These are phyloP conservation scores for Arthrobotrys pseudoclavata DNA, from an alignment of 2,329 filamentous ascomycete species.

Conservation along the genomic window DNA sequence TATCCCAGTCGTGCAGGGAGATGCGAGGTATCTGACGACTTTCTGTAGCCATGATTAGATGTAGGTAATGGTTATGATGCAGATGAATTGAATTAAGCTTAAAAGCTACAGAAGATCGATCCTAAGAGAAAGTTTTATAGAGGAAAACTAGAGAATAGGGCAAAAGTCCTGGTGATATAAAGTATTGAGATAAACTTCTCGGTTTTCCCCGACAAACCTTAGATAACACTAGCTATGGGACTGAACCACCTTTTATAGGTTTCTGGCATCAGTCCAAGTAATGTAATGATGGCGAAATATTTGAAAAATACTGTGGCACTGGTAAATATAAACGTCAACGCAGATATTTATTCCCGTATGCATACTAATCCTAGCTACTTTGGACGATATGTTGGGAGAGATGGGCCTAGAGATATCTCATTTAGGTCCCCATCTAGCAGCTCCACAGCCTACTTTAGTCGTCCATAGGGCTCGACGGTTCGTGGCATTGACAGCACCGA, in stretches of 20 bases:
- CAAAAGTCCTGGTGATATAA: slow-evolving; percentile 20
- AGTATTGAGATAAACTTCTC: slow-evolving; percentile 24
- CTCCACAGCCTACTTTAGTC: slow-evolving; percentile 30
- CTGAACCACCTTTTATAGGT: slow-evolving; percentile 42
- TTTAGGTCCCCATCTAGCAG: slow-evolving; percentile 22
- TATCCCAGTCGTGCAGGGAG: slow-evolving; percentile 71
- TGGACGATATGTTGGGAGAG: slow-evolving; percentile 17
- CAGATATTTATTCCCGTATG: slow-evolving; percentile 43
- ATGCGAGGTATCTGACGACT: slow-evolving; percentile 68
- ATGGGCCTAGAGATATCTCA: slow-evolving; percentile 41
- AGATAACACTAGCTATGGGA: slow-evolving; percentile 11
- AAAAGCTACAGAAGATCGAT: slow-evolving; percentile 15
- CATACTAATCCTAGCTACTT: slow-evolving; percentile 28
- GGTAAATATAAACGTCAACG: slow-evolving; percentile 12
- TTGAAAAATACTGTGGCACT: slow-evolving; percentile 1
- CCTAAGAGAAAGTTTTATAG: slow-evolving; percentile 14
- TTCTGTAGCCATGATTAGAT: slow-evolving; percentile 34
- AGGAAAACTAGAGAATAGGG: neutral
- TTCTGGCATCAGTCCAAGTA: neutral
- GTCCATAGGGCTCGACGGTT: slow-evolving; percentile 17
- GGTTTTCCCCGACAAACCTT: slow-evolving; percentile 34
- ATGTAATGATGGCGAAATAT: slow-evolving; percentile 25
- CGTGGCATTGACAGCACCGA: slow-evolving; percentile 35
- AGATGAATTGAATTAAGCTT: slow-evolving; percentile 23
- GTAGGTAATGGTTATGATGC: neutral